Percentiles rank a stretch among this genome's conserved stretches.
These are phyloP conservation scores for Ascocoryne sarcoides DNA, from an alignment of 2,329 filamentous ascomycete genomes.

Conservation along the genomic window DNA sequence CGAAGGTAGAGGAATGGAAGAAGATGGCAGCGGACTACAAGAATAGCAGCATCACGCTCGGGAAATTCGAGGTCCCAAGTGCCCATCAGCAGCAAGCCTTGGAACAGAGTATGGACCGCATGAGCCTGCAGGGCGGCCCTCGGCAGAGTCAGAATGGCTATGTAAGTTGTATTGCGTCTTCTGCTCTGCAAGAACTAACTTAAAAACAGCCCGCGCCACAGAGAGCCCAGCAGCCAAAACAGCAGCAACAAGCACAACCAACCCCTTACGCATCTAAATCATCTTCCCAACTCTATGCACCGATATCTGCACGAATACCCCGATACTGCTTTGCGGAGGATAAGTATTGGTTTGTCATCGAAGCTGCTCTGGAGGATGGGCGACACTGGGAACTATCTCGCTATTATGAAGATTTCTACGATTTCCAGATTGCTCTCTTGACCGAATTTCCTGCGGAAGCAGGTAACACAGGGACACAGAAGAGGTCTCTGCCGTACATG, in stretches of 20 bases:
- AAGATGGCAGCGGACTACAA: constrained; percentile 99
- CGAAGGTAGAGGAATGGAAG: constrained; percentile 97
- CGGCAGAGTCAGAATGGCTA: constrained; percentile 41
- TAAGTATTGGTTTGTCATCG: constrained; percentile 98
- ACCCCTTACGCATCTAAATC: constrained; percentile 35
- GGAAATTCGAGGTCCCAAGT: constrained; percentile 66
- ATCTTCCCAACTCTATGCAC: constrained; percentile 56
- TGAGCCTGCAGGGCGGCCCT: constrained; percentile 57
- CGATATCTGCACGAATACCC: constrained; percentile 76
- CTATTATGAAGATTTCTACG: constrained; percentile 98
- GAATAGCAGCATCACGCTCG: constrained; percentile 94
- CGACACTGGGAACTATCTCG: constrained; percentile 87
- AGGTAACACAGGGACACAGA: constrained; percentile 70
- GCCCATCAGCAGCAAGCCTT: constrained; percentile 46
- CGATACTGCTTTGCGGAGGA: constrained; percentile 94
- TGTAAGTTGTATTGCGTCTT: constrained; percentile 38
- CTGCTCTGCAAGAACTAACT: too few species aligned
- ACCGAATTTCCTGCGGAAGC: constrained; percentile 89
- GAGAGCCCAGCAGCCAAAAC: constrained; percentile 21
- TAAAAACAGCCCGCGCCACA: too few species aligned
- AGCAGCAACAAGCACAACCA: constrained; percentile 23
- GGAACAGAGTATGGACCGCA: constrained; percentile 64
- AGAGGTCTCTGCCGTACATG: constrained; percentile 90
- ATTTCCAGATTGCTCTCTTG: constrained; percentile 92
- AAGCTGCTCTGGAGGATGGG: constrained; percentile 82